Percentiles rank a stretch among this genome's conserved stretches.
Conservation (phyloP, 2,329 filamentous ascomycete genomes). For the Calcarisporium arbuscula region DNA sequence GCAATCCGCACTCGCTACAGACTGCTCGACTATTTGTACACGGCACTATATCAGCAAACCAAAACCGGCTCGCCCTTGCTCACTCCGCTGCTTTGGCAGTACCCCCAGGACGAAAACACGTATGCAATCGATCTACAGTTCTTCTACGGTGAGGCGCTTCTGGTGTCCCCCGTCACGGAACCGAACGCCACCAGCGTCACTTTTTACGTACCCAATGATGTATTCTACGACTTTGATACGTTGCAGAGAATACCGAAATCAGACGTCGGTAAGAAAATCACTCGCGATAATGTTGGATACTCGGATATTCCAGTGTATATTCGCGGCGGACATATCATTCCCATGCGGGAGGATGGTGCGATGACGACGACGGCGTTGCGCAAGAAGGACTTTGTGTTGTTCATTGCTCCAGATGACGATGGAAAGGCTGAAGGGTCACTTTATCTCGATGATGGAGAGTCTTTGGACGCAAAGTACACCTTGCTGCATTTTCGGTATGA, state of each 20-base stretch:
- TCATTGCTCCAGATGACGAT: slow-evolving; percentile 58
- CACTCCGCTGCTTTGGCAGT: slow-evolving; percentile 65
- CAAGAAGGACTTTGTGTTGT: slow-evolving; percentile 60
- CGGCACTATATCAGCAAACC: slow-evolving; percentile 55
- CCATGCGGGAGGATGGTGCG: slow-evolving; percentile 46
- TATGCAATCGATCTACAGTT: slow-evolving; percentile 41
- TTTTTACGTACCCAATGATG: slow-evolving; percentile 41
- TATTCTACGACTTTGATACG: slow-evolving; percentile 44
- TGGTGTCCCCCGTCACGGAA: slow-evolving; percentile 40
- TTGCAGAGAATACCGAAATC: slow-evolving; percentile 31
- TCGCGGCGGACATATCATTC: slow-evolving; percentile 61
- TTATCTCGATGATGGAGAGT: slow-evolving; percentile 74
- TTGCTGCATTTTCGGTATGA: slow-evolving; percentile 53
- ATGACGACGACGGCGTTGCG: slow-evolving; percentile 61
- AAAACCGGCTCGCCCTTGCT: slow-evolving; percentile 57
- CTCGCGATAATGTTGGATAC: too few relatives aligned
- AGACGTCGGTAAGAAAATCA: slow-evolving; percentile 27
- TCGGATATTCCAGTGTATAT: too few relatives aligned
- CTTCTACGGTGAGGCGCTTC: slow-evolving; percentile 38
- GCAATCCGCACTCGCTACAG: slow-evolving; percentile 64
- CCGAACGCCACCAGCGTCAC: slow-evolving; percentile 34
- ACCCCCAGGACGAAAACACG: slow-evolving; percentile 42
- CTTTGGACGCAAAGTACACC: slow-evolving; percentile 49
- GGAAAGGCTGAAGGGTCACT: slow-evolving; percentile 61
- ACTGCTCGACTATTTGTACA: slow-evolving; percentile 71